Evolutionary conservation across 2,329 filamentous ascomycete species (phyloP).

Genomic region (Talaromyces sp.): DNA sequence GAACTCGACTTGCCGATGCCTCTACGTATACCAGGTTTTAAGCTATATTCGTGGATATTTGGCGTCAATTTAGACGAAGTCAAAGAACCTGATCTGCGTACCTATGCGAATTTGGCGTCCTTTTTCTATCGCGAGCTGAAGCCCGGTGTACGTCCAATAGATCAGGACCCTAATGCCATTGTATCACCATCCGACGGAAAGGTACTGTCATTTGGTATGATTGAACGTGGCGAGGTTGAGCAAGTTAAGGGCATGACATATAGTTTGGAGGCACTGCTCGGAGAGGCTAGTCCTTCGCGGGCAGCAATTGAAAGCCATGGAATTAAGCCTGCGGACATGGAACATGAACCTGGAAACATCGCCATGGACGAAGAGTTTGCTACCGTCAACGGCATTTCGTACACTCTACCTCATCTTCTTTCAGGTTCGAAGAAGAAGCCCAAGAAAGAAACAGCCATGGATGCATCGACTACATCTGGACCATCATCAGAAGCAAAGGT

Average conservation of each 20-base stretch:
- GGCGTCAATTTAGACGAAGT: constrained; percentile 89
- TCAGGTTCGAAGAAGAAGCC: constrained; percentile 60
- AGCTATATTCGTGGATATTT: constrained; percentile 85
- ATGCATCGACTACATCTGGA: constrained; percentile 69
- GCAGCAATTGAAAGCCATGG: constrained; percentile 39
- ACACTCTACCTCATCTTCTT: constrained; percentile 83
- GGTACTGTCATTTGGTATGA: constrained; percentile 86
- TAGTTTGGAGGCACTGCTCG: constrained; percentile 86
- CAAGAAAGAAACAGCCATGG: constrained; percentile 57
- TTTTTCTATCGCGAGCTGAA: constrained; percentile 98
- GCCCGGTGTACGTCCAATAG: constrained; percentile 79
- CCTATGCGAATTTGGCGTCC: constrained; percentile 86
- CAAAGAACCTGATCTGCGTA: constrained; percentile 80
- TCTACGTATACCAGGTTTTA: constrained; percentile 84
- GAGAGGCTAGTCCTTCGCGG: constrained; percentile 54
- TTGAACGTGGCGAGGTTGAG: constrained; percentile 91
- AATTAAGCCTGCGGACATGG: constrained; percentile 30
- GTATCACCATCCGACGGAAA: constrained; percentile 88
- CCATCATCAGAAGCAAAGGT: constrained; percentile 79
- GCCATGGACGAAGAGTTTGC: constrained; percentile 89
- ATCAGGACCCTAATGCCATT: constrained; percentile 75
- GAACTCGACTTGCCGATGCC: constrained; percentile 85
- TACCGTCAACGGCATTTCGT: constrained; percentile 88
- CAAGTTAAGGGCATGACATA: constrained; percentile 99
- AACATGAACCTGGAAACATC: constrained; percentile 62